Base-by-base conservation (phyloP, 768 basidiomycete species). In the Leucogyrophana mollusca region DNA sequence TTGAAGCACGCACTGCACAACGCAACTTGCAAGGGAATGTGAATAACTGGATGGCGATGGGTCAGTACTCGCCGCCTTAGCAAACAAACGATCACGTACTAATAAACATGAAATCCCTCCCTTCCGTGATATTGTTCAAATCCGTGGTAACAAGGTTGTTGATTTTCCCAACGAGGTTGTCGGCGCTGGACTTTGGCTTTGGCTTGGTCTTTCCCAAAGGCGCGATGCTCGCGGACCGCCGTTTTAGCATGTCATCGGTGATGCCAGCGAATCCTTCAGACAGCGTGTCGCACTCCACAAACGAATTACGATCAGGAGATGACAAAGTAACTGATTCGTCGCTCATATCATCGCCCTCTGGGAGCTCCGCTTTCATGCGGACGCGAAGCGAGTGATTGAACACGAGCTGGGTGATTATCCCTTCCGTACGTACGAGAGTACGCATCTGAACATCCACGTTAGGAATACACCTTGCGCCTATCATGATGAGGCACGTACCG, bases 71-170 rank as follows among this genome's bases (percentile, higher is more conserved):
- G 32, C 24, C 5, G 17, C 3, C n/a, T 20, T n/a, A 16, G 7
- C 22, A 20, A 36, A 18, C 1, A 1, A 20, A 34, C 18, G 14
- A 18, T 18, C 10, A 37, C 43, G 41, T 47, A 41, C 53, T 34
- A 11, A 45, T 9, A 32, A 41, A 17, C 13, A 61, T 33, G 39
- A 57, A 50, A 37, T 61, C 56, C 18, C 54, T 48, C 11, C 49
- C 54, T 9, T 59, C 54, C 4, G 27, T 52, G 18, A 56, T 40
- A 17, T 56, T 56, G 13, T 24, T 43, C 35, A 41, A 41, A 41
- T 50, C 60, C 39, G 82, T 81, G 7, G 86, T 81, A 25, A 87
- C 77, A 5, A 90, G 66, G 45, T 88, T 90, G 60, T 85, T 90
- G 59, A 91, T 82, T 58, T 80, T 86, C 9, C 90, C 88, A 30